phyloP scores from a whole-genome alignment of 2,329 filamentous ascomycete species.

The Penicillium sp. region DNA sequence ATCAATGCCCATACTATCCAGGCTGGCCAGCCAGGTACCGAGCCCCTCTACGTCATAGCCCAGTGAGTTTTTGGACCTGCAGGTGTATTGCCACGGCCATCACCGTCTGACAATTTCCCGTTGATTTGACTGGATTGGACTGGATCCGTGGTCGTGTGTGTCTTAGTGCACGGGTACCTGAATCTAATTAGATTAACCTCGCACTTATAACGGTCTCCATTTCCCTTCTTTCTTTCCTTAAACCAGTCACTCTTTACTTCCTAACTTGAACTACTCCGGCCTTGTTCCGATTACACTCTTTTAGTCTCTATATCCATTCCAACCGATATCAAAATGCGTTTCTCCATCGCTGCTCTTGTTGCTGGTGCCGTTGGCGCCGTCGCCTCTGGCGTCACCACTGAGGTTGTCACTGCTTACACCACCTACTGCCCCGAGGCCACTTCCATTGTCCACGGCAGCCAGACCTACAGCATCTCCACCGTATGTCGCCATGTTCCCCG shows the following conservation, averaged over 20 bases:
- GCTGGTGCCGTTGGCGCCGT: constrained; percentile 44
- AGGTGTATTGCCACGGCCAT: not conserved
- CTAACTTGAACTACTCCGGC: constrained; percentile 7
- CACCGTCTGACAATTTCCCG: not conserved
- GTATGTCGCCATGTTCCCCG: constrained; percentile 40
- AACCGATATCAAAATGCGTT: constrained; percentile 50
- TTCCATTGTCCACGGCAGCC: constrained; percentile 62
- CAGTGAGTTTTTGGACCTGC: not conserved
- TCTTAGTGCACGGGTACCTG: constrained; percentile 26
- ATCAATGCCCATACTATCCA: not conserved
- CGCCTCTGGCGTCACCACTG: constrained; percentile 54
- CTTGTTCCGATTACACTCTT: constrained; percentile 29
- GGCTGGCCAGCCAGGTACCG: not conserved
- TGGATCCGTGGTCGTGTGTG: not conserved
- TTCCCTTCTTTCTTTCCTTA: constrained; percentile 9
- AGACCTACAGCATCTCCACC: constrained; percentile 70
- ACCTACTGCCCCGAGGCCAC: constrained; percentile 74
- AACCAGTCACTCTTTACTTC: constrained; percentile 21
- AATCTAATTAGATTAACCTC: constrained; percentile 16
- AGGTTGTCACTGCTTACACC: constrained; percentile 66
- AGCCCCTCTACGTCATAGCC: not conserved
- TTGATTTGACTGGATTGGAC: too few relatives aligned
- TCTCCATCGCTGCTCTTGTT: constrained; percentile 46
- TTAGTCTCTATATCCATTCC: constrained; percentile 1
- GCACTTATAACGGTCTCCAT: constrained; percentile 16